Evolutionary conservation across 2,329 filamentous ascomycete genomes (phyloP).

Genomic region (Sarocladium brachiariae): DNA sequence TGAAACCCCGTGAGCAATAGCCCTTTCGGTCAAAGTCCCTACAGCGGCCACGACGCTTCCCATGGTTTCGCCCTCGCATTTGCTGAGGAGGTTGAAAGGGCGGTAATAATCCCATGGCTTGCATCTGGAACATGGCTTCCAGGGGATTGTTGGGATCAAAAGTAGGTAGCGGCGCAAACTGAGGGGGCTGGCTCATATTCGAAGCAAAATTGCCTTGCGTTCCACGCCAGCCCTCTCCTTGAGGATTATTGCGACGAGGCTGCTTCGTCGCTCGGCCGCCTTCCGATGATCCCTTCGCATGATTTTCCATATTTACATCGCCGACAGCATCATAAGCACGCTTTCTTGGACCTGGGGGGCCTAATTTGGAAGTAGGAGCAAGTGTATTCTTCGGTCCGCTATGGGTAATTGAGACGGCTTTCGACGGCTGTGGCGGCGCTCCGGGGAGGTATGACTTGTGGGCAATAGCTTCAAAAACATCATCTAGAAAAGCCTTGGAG

Average conservation of each 20-base stretch:
- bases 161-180: constrained; percentile 29
- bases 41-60: constrained; percentile 44
- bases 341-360: constrained; percentile 21
- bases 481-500: constrained; percentile 54
- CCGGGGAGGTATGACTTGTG: constrained; percentile 56
- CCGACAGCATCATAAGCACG: constrained; percentile 26
- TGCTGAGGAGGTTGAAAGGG: not conserved
- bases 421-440: constrained; percentile 34
- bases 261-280: constrained; percentile 51
- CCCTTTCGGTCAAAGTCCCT: constrained; percentile 68
- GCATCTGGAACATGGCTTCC: constrained; percentile 55
- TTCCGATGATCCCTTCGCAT: constrained; percentile 18
- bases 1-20: constrained; percentile 60
- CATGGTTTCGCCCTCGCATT: not conserved
- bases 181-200: not conserved
- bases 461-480: constrained; percentile 60
- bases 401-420: not conserved
- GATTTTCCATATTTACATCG: constrained; percentile 17
- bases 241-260: constrained; percentile 34
- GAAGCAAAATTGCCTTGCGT: not conserved
- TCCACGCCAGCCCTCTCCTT: not conserved
- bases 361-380: not conserved
- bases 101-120: constrained; percentile 37
- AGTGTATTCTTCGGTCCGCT: not conserved
- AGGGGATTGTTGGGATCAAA: constrained; percentile 56